A percentile compares a stretch with the other conserved stretches of the same genome.
Evolutionary conservation across 1,284 basidiomycete species (phyloP).

Genomic region (Ganoderma sinense): DNA sequence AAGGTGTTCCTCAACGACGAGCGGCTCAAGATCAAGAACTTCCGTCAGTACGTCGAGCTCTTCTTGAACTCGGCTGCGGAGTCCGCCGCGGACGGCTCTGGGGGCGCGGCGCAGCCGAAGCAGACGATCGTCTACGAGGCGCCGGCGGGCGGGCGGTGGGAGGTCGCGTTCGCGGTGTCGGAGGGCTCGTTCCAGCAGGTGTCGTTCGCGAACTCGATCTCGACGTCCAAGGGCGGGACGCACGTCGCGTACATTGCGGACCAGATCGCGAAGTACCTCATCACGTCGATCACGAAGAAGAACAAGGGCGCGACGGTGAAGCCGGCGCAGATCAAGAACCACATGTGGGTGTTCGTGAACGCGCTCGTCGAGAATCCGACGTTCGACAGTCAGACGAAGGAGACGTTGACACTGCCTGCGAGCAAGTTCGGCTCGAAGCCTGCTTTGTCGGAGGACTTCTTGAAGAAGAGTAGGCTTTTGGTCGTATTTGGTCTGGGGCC

Average conservation of each 20-base stretch:
- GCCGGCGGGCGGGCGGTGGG: slow-evolving; percentile 83
- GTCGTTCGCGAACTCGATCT: slow-evolving; percentile 98
- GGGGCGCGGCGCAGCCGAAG: slow-evolving; percentile 80
- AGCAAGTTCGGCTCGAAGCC: slow-evolving; percentile 95
- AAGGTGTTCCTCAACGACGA: slow-evolving; percentile 97
- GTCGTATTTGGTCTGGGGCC: not conserved
- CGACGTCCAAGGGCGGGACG: slow-evolving; percentile 96
- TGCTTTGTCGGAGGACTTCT: slow-evolving; percentile 86
- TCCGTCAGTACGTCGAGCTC: slow-evolving; percentile 98
- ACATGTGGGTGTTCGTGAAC: slow-evolving; percentile 99
- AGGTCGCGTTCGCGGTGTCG: slow-evolving; percentile 94
- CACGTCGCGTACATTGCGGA: slow-evolving; percentile 92
- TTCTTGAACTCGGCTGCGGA: slow-evolving; percentile 83
- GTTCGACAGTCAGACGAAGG: slow-evolving; percentile 99
- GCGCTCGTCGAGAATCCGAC: slow-evolving; percentile 97
- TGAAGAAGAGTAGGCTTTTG: slow-evolving; percentile 84
- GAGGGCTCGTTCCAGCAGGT: slow-evolving; percentile 93
- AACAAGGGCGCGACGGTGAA: slow-evolving; percentile 96
- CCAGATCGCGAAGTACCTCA: slow-evolving; percentile 87
- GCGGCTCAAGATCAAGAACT: slow-evolving; percentile 91
- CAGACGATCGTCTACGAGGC: slow-evolving; percentile 86
- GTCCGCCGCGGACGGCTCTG: slow-evolving; percentile 69
- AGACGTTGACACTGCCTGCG: slow-evolving; percentile 88
- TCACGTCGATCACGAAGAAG: slow-evolving; percentile 91
- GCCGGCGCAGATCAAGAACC: slow-evolving; percentile 93